Percentiles rank a stretch among this genome's conserved stretches.
Conservation (phyloP, 2,329 filamentous ascomycete genomes). For the Penicillium brevicompactum region DNA sequence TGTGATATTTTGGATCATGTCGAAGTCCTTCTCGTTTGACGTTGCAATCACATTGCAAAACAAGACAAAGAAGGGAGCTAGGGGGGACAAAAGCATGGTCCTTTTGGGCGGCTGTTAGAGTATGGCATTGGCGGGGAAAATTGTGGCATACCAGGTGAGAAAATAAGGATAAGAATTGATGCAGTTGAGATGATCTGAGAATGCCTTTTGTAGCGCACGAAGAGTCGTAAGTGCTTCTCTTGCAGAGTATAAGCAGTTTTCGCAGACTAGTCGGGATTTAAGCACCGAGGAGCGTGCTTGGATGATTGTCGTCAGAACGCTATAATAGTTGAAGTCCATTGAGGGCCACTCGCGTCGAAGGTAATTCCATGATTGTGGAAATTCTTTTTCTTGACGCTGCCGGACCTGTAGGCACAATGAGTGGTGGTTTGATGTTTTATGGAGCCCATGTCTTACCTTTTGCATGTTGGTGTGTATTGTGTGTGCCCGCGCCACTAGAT, state of each 20-base stretch:
- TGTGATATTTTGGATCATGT: conserved; percentile 27
- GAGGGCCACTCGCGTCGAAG: conserved; percentile 22
- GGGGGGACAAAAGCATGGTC: conserved; percentile 26
- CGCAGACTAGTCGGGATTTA: conserved; percentile 26
- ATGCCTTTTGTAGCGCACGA: conserved; percentile 20
- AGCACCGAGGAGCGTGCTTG: conserved; percentile 24
- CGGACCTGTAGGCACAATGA: conserved; percentile 13
- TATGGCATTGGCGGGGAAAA: neutral
- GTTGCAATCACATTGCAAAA: conserved; percentile 29
- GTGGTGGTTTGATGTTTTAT: neutral
- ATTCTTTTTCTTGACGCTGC: conserved; percentile 17
- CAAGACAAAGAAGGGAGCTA: conserved; percentile 24
- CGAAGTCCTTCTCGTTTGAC: conserved; percentile 22
- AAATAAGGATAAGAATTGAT: conserved; percentile 25
- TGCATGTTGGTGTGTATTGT: conserved; percentile 19
- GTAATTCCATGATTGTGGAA: conserved; percentile 13
- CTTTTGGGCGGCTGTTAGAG: conserved; percentile 7
- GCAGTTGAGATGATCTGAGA: conserved; percentile 12
- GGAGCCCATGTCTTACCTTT: conserved; percentile 10
- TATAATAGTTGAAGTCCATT: conserved; percentile 28
- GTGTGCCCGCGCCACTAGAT: conserved; percentile 21
- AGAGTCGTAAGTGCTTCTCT: conserved; percentile 22
- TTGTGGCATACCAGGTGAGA: conserved; percentile 19
- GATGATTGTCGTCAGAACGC: conserved; percentile 23
- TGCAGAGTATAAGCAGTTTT: conserved; percentile 26